Evolutionary conservation across 2,329 filamentous ascomycete species (phyloP).

Genomic region (Pestalotiopsis sp.): DNA sequence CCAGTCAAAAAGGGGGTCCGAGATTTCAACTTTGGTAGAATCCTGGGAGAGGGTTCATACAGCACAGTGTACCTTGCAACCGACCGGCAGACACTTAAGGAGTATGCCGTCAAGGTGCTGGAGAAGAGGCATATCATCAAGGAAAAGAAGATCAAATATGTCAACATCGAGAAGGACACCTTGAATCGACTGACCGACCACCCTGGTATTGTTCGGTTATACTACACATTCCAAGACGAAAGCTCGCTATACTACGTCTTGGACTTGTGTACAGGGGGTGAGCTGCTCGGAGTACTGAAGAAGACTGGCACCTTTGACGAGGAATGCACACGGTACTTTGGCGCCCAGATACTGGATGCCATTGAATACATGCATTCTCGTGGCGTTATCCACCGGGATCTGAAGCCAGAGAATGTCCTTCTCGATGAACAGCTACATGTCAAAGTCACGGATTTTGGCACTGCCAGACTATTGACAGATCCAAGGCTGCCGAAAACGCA

Average conservation of each 20-base stretch:
- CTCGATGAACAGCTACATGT: slow-evolving; percentile 95
- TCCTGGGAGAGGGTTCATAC: slow-evolving; percentile 95
- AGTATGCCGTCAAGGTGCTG: slow-evolving; percentile 97
- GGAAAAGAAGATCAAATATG: slow-evolving; percentile 99
- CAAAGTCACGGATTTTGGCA: slow-evolving; percentile 98
- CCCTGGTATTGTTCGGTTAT: slow-evolving; percentile 91
- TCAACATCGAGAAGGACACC: slow-evolving; percentile 99
- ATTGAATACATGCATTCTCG: slow-evolving; percentile 98
- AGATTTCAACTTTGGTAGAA: slow-evolving; percentile 90
- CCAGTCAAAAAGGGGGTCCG: slow-evolving; percentile 96
- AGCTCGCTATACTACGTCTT: slow-evolving; percentile 94
- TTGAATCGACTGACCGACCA: slow-evolving; percentile 95
- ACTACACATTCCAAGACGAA: slow-evolving; percentile 99
- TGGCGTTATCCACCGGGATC: slow-evolving; percentile 92
- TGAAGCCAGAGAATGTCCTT: slow-evolving; percentile 96
- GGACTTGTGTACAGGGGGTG: slow-evolving; percentile 88
- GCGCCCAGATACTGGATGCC: slow-evolving; percentile 91
- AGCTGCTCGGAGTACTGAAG: slow-evolving; percentile 89
- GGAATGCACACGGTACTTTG: slow-evolving; percentile 92
- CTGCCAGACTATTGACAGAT: slow-evolving; percentile 84
- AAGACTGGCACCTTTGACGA: slow-evolving; percentile 93
- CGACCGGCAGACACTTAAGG: slow-evolving; percentile 88
- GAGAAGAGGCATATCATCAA: slow-evolving; percentile 99
- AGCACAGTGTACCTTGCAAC: slow-evolving; percentile 93
- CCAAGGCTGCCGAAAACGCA: slow-evolving; percentile 47